Base-by-base conservation (phyloP, 2,329 filamentous ascomycete species). In the Blastomyces silverae region DNA sequence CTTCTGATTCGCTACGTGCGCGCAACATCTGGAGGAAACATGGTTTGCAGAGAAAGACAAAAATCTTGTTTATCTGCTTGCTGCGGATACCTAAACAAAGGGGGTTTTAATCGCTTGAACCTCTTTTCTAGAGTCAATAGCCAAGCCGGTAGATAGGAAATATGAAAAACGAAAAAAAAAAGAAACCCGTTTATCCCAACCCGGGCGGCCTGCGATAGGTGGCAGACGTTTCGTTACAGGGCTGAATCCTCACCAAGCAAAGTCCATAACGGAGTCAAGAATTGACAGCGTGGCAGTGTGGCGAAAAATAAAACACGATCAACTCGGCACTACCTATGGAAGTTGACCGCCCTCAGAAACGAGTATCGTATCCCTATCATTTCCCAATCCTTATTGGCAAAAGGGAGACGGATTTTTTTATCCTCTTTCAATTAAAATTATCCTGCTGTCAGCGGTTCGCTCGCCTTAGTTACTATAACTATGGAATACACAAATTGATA, bases 241-340 rank as follows among this genome's bases (percentile, higher is more conserved):
- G 56, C 28, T 57, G 55, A 37, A 57, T 13, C 10, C 34, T 22
- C 20, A 59, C 10, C 34, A 59, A n/a, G 2, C 46, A 50, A 50
- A 2, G 34, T 13, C 37, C 37, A 50, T 22, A 31, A 34, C 46
- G 2, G n/a, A 50, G 48, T 22, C 48, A 50, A 50, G 13, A 44
- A 44, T 60, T 37, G 44, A 60, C 59, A 61, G 59, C 59, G 59
- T 61, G 59, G 59, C 59, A 61, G 1, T 61, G 59, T 61, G 42
- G 44, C 59, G n/a, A 52, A 50, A 61, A 6, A 28, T 20, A 28
- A 20, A 8, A 46, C 15, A 7, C 7, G 17, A 46, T 44, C 42
- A n/a, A 20, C 44, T 39, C 37, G 37, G 13, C 44, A n/a, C 44
- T 46, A 17, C 42, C 15, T 46, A 20, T 17, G 42, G 8, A 20